A percentile compares a stretch with the other conserved stretches of the same genome.
These are phyloP conservation scores for Arthrobotrys musiformis DNA, from an alignment of 2,329 filamentous ascomycete species.

Conservation along the genomic window DNA sequence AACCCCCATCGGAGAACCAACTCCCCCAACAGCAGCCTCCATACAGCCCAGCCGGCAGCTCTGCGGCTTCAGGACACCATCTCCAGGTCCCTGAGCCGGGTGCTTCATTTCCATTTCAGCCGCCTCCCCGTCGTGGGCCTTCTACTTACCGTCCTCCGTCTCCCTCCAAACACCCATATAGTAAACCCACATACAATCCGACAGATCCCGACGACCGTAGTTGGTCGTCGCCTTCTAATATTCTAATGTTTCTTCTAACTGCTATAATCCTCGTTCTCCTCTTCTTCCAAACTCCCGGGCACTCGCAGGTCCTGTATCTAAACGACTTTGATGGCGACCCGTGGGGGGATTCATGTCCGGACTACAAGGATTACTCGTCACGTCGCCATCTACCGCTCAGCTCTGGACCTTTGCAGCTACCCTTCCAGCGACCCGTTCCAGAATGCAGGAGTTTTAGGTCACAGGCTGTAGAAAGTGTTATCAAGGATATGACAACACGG, in stretches of 20 bases:
- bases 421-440: slow-evolving; percentile 83
- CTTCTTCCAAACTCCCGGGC: slow-evolving; percentile 44
- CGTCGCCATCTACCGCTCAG: slow-evolving; percentile 77
- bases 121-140: slow-evolving; percentile 28
- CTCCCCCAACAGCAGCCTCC: slow-evolving; percentile 43
- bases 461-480: slow-evolving; percentile 85
- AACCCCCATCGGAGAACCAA: slow-evolving; percentile 44
- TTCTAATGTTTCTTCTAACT: slow-evolving; percentile 47
- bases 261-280: slow-evolving; percentile 33
- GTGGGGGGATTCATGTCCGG: slow-evolving; percentile 70
- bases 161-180: slow-evolving; percentile 37
- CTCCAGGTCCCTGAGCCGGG: slow-evolving; percentile 36
- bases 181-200: slow-evolving; percentile 37
- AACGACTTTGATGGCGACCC: slow-evolving; percentile 56
- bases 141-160: slow-evolving; percentile 49
- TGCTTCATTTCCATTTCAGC: slow-evolving; percentile 36
- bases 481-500: slow-evolving; percentile 79
- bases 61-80: slow-evolving; percentile 18
- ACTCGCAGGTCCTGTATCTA: slow-evolving; percentile 31
- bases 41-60: neutral
- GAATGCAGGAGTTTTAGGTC: slow-evolving; percentile 91
- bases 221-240: slow-evolving; percentile 46
- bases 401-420: slow-evolving; percentile 79
- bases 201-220: slow-evolving; percentile 20
- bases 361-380: slow-evolving; percentile 72